These are phyloP conservation scores for Aspergillus awamori DNA, from an alignment of 2,329 filamentous ascomycete species.

Conservation along the genomic window DNA sequence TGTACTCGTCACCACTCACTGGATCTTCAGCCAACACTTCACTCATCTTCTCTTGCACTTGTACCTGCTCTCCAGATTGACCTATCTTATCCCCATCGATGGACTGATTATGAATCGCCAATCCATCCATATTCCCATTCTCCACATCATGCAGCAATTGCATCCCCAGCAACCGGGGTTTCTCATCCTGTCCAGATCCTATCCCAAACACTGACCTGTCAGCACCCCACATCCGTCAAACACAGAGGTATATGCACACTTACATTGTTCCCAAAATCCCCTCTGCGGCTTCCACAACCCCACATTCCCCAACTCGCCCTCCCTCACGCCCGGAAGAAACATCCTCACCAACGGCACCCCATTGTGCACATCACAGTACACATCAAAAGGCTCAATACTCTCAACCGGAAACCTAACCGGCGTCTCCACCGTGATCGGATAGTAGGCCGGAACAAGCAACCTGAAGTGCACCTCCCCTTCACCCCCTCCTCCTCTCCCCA, in stretches of 20 bases:
- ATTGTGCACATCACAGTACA: background rate
- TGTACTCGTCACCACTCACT: background rate
- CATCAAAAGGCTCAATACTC: background rate
- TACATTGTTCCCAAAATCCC: background rate
- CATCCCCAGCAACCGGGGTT: background rate
- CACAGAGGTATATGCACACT: background rate
- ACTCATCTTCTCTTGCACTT: background rate
- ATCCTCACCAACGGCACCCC: background rate
- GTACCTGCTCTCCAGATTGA: background rate
- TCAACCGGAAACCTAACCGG: background rate
- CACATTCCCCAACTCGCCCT: background rate
- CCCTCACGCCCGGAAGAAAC: background rate
- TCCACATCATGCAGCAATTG: background rate
- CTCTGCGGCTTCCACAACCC: background rate
- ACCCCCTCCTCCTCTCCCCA: background rate
- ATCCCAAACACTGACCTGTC: background rate
- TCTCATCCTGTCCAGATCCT: background rate
- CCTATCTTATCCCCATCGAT: background rate
- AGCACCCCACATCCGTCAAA: background rate
- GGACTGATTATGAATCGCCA: too few relatives aligned
- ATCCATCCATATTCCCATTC: background rate
- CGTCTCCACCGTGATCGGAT: background rate
- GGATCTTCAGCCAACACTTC: background rate
- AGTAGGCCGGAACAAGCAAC: background rate
- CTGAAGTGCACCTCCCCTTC: background rate